Evolutionary conservation across 2,329 filamentous ascomycete species (phyloP), one percentile per base, ranked within the genome.

Genomic region (Cucurbitaria berberidis): DNA sequence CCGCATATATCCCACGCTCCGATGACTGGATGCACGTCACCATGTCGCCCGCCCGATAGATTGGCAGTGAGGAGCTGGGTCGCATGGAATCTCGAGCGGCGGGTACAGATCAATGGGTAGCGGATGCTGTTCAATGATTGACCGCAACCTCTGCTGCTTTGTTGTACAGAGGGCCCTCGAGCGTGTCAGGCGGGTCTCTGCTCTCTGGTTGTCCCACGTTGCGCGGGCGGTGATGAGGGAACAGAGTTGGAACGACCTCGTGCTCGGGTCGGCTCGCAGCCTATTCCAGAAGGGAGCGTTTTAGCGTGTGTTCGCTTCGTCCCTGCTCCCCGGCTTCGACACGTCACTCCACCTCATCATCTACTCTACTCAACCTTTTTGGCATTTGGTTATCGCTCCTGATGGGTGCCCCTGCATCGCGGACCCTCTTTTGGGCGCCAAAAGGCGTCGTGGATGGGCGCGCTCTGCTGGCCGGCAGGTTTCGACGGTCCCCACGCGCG

Each of bases 261-360:
- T 46, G 46, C 39, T 55, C 66, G 66, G 59, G 45, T 60, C 64
- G 66, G 59, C 61, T 57, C 58, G 64, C 46, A 48, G 24, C 22
- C 26, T 16, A 42, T 42, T 42, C 40, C 40, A 27, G 40, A 42
- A 42, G 40, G 15, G 48, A 50, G 13, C 9, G 44, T 51, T 52
- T 55, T 57, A 51, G 51, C 47, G 39, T 22, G 36, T 10, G 15
- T 39, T 39, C 36, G 39, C 44, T 19, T 32, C 24, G 11, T 51
- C 45, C 47, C 55, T 48, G 52, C 35, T 55, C 52, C 57, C 53
- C 52, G 62, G 58, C 48, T 43, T 50, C 52, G 59, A 60, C 68
- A 69, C 68, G 68, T 71, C 69, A 69, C 56, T 51, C 61, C 48
- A 59, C 63, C 56, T 59, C 64, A 66, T 66, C 67, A 66, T 58